phyloP scores from a whole-genome alignment of 352 stramenopile species.

The Phytophthora syringae region DNA sequence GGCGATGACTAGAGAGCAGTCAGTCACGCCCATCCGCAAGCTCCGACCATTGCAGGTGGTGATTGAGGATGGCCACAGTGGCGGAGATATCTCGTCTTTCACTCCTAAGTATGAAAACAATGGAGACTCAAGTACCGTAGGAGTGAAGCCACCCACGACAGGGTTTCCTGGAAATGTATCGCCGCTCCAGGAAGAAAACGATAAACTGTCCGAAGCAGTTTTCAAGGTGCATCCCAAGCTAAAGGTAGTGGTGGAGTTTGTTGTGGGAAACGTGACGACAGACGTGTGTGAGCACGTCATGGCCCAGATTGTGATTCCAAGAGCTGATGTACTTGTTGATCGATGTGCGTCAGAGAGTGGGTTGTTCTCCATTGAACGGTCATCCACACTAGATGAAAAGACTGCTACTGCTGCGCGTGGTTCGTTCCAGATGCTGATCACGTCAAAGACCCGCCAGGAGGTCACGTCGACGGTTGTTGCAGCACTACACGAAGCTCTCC shows the following conservation, averaged over 20 bases:
- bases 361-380: not conserved
- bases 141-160: constrained; percentile 3
- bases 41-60: constrained; percentile 65
- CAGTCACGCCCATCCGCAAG: constrained; percentile 55
- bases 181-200: constrained; percentile 29
- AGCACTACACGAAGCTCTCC: constrained; percentile 41
- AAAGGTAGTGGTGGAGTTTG: constrained; percentile 64
- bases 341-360: constrained; percentile 40
- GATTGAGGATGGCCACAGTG: constrained; percentile 31
- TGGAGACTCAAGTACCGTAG: not conserved
- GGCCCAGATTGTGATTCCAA: constrained; percentile 43
- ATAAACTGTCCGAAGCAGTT: constrained; percentile 52
- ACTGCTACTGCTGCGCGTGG: constrained; percentile 17
- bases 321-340: constrained; percentile 53
- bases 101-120: constrained; percentile 1
- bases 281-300: constrained; percentile 68
- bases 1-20: constrained; percentile 2
- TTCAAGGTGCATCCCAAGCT: constrained; percentile 72
- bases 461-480: constrained; percentile 28
- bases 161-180: not conserved
- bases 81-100: constrained; percentile 9
- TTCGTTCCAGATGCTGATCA: constrained; percentile 50
- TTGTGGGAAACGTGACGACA: constrained; percentile 65
- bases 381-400: constrained; percentile 1
- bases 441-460: constrained; percentile 36